Percentiles rank a stretch among this genome's conserved stretches.
Conservation (phyloP, 1,284 basidiomycete genomes). For the Xerocomus minutiporus region DNA sequence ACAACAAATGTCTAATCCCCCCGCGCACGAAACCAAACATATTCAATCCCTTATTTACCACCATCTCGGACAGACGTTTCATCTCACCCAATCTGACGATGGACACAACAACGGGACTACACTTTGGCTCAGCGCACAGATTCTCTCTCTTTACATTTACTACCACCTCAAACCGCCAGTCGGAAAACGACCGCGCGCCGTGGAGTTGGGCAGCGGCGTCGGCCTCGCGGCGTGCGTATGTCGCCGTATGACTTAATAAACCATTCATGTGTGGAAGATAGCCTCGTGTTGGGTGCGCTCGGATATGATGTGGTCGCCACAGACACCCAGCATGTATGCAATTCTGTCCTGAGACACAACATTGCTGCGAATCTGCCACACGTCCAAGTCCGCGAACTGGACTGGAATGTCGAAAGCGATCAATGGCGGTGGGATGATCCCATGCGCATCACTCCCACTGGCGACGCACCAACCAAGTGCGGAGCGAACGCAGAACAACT, state of each 20-base stretch:
- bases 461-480: not conserved
- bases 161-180: slow-evolving; percentile 25
- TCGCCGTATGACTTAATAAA: slow-evolving; percentile 6
- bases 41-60: slow-evolving; percentile 43
- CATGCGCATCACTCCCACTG: slow-evolving; percentile 23
- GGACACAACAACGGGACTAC: slow-evolving; percentile 77
- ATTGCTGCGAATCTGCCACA: slow-evolving; percentile 47
- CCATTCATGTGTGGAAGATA: slow-evolving; percentile 21
- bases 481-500: slow-evolving; percentile 4
- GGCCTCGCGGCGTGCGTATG: slow-evolving; percentile 69
- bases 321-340: slow-evolving; percentile 68
- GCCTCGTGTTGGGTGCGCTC: slow-evolving; percentile 63
- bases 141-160: slow-evolving; percentile 63
- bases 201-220: slow-evolving; percentile 83
- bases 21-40: slow-evolving; percentile 70
- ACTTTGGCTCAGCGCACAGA: slow-evolving; percentile 82
- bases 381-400: slow-evolving; percentile 42
- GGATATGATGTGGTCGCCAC: slow-evolving; percentile 80
- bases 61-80: slow-evolving; percentile 43
- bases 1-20: slow-evolving; percentile 25
- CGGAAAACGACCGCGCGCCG: slow-evolving; percentile 39
- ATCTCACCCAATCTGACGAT: slow-evolving; percentile 53
- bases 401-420: slow-evolving; percentile 40
- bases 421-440: slow-evolving; percentile 27
- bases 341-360: slow-evolving; percentile 64